A percentile compares a stretch with the other conserved stretches of the same genome.
These are phyloP conservation scores for Pilasporangium apinafurcum DNA, from an alignment of 352 stramenopile genomes.

Conservation along the genomic window DNA sequence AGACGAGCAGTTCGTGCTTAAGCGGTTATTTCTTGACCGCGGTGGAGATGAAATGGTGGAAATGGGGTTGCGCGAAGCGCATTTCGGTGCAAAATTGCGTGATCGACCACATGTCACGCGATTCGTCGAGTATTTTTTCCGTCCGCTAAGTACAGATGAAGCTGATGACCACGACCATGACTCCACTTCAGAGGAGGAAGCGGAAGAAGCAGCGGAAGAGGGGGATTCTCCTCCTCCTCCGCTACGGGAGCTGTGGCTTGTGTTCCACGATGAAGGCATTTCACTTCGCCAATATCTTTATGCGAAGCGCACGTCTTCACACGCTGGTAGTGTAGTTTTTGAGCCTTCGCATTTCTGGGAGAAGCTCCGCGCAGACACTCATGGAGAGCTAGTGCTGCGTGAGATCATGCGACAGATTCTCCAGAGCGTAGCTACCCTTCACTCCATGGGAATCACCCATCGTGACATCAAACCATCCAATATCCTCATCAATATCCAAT, in stretches of 20 bases:
- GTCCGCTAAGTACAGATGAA: conserved; percentile 6
- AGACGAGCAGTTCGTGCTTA: conserved; percentile 74
- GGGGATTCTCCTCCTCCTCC: conserved; percentile 4
- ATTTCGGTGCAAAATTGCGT: conserved; percentile 60
- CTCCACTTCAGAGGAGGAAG: background rate
- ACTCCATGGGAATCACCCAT: conserved; percentile 90
- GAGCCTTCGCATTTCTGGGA: conserved; percentile 77
- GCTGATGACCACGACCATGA: background rate
- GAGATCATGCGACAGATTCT: conserved; percentile 94
- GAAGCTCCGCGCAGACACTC: conserved; percentile 43
- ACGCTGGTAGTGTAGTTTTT: conserved; percentile 41
- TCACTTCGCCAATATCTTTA: conserved; percentile 87
- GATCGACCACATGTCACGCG: conserved; percentile 59
- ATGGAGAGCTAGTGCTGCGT: conserved; percentile 67
- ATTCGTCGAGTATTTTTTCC: conserved; percentile 89
- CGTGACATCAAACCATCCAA: conserved; percentile 81
- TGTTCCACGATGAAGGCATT: conserved; percentile 87
- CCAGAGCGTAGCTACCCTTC: conserved; percentile 83
- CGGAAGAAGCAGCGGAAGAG: background rate
- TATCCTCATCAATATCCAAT: conserved; percentile 46
- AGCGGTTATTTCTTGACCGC: conserved; percentile 75
- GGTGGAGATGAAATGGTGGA: conserved; percentile 56
- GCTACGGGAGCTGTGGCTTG: conserved; percentile 77
- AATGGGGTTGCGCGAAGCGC: conserved; percentile 77
- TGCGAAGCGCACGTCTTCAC: conserved; percentile 35